Evolutionary conservation across 495 filamentous ascomycete genomes (phyloP), one percentile per base, ranked within the genome.

Genomic region (Trichoderma virens): DNA sequence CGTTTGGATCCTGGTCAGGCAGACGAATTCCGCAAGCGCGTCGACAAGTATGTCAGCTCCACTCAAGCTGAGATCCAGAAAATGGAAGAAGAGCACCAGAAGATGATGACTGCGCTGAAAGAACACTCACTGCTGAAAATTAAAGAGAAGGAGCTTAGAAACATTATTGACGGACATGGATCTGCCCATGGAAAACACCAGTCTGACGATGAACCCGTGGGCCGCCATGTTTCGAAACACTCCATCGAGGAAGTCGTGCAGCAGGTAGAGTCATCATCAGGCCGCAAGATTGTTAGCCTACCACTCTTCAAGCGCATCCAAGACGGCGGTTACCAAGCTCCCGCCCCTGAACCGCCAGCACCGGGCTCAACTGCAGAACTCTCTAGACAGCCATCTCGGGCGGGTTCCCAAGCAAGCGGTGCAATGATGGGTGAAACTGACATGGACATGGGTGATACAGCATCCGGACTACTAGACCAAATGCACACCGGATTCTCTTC

Each of bases 61-160:
- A 85, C 86, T 65, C 83, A 86, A 43, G 85, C 84, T 5, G 92
- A 97, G 72, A 90, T 97, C 54, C 86, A 92, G 67, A 82, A 86
- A 62, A 80, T 98, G 80, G 93, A 89, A 76, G 81, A 79, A 14
- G 82, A 89, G 30, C 93, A 98, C 73, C 85, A 84, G 1, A 87
- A 80, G 67, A 81, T 85, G 30, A 83, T 97, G 77, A 82, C 85
- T 13, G 90, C 88, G 69, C 84, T 97, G 66, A 85, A 85, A 70
- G 84, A 83, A 32, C 87, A 85, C 38, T 83, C 83, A 3, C 65
- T 85, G 14, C 76, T 90, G 41, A 88, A 83, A 68, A 77, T 82
- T 32, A 85, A 88, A 0, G 91, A 93, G 68, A 77, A 77, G 59
- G 79, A 82, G n/a, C 72, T 89, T 28, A 83, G 89, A 2, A 73